phyloP scores from a whole-genome alignment of 208 protist species.

The Leishmania braziliensis region DNA sequence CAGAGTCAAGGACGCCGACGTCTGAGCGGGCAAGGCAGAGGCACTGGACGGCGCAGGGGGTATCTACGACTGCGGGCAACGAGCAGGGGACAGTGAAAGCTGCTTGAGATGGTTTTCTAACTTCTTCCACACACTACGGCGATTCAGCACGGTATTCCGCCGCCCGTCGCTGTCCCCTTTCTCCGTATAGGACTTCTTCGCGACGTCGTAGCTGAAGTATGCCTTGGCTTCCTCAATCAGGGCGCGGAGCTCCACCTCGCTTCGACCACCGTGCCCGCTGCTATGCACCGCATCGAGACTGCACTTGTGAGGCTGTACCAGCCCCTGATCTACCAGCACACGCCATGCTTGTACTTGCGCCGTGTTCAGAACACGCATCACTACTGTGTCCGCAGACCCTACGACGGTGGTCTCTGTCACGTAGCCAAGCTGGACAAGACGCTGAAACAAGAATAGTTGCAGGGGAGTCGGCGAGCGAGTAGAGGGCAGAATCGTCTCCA shows the following conservation, averaged over 20 bases:
- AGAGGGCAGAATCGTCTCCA: constrained; percentile 25
- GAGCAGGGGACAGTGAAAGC: constrained; percentile 1
- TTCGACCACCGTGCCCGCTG: constrained; percentile 1
- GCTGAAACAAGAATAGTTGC: constrained; percentile 43
- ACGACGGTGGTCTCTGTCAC: constrained; percentile 12
- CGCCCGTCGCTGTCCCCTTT: constrained; percentile 9
- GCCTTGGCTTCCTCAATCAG: constrained; percentile 20
- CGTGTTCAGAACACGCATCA: constrained; percentile 29
- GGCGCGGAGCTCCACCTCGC: constrained; percentile 18
- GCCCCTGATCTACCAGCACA: constrained; percentile 14
- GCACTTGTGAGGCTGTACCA: constrained; percentile 16
- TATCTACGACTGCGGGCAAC: neutral
- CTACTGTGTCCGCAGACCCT: constrained; percentile 18
- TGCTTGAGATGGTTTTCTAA: neutral
- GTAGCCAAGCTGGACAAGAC: constrained; percentile 33
- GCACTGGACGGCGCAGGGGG: neutral
- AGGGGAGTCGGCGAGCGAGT: constrained; percentile 22
- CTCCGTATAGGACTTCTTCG: constrained; percentile 11
- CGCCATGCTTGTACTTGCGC: constrained; percentile 28
- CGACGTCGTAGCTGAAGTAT: constrained; percentile 10
- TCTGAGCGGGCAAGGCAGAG: no score
- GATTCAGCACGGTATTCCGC: neutral
- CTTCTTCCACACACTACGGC: constrained; percentile 17
- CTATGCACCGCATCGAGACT: constrained; percentile 8
- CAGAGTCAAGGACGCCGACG: neutral